Base-by-base conservation (phyloP, 805 yeast species). In the Barnettozyma vustinii region DNA sequence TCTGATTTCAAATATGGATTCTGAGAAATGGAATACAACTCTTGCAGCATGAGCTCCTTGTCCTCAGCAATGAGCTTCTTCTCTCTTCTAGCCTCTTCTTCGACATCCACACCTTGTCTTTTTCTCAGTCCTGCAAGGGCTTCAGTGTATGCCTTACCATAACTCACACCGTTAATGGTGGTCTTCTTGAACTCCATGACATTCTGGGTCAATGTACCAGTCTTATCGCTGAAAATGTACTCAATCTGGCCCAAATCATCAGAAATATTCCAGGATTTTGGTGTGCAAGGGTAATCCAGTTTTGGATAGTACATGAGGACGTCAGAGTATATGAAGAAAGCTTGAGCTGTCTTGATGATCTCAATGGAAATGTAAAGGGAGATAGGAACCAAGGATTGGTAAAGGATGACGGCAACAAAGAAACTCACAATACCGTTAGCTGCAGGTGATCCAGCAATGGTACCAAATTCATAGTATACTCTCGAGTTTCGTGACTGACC, bases 171-270 rank as follows among this genome's bases (percentile, higher is more conserved):
- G 59, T 79, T 80, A 46, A 87, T 81, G 3, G 94, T 80, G 64
- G 89, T 81, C 62, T 86, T 87, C 56, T 85, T 87, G 65, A 84
- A 86, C 61, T 87, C 94, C 96, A 87, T 87, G 25, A 86, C 79
- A 61, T 86, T 86, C 62, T 86, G 94, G 1, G 95, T 86, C 58
- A 86, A 67, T 1, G 95, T 86, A 52, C 95, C 95, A 0, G 95
- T 86, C 62, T 86, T 86, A 67, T 86, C 95, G 67, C 89, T 82
- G 64, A 87, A 87, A 44, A 87, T 80, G 61, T 87, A 87, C 62
- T 87, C 96, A 55, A 87, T 83, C 64, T 87, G 95, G 30, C 95
- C 95, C 57, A 87, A 70, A 66, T 87, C 95, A 71, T 87, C 95
- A 3, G 91, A 83, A 40, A 87, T 86, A 60, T 80, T 83, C 95